A percentile compares a stretch with the other conserved stretches of the same genome.
Conservation (phyloP, 306 rosid species). For the Acacia acuminata region DNA sequence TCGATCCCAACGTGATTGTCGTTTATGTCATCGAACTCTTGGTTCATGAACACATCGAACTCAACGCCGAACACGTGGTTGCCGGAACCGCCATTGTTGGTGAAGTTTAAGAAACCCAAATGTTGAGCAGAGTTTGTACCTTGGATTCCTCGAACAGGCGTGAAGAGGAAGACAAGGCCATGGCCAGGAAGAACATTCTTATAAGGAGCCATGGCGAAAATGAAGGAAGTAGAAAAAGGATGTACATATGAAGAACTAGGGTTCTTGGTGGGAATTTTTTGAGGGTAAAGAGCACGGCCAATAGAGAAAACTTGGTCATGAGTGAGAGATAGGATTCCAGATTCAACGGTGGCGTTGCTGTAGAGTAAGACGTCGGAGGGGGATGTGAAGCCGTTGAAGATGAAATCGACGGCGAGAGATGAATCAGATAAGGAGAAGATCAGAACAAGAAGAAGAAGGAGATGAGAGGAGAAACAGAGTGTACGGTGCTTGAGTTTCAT, state of each 20-base stretch:
- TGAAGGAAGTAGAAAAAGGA: constrained; percentile 85
- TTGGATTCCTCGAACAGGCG: constrained; percentile 54
- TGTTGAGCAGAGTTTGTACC: constrained; percentile 61
- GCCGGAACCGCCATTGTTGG: constrained; percentile 43
- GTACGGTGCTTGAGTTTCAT: not conserved
- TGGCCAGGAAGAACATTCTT: constrained; percentile 63
- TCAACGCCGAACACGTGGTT: constrained; percentile 77
- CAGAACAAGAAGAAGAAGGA: constrained; percentile 19
- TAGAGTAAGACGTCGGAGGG: constrained; percentile 57
- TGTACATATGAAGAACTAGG: constrained; percentile 48
- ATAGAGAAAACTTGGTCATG: constrained; percentile 55
- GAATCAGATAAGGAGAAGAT: constrained; percentile 24
- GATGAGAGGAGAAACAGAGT: constrained; percentile 16
- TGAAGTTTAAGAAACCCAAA: constrained; percentile 66
- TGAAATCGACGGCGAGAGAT: constrained; percentile 50
- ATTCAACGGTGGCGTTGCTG: constrained; percentile 66
- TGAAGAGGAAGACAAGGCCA: constrained; percentile 76
- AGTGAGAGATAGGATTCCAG: constrained; percentile 63
- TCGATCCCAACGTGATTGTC: constrained; percentile 82
- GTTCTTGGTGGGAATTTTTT: constrained; percentile 50
- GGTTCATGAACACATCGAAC: constrained; percentile 72
- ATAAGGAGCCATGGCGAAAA: constrained; percentile 69
- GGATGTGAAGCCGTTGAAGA: constrained; percentile 76
- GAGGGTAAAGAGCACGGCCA: constrained; percentile 68
- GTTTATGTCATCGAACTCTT: constrained; percentile 66